These are phyloP conservation scores for Metarhizium guizhouense DNA, from an alignment of 2,329 filamentous ascomycete genomes.

Conservation along the genomic window DNA sequence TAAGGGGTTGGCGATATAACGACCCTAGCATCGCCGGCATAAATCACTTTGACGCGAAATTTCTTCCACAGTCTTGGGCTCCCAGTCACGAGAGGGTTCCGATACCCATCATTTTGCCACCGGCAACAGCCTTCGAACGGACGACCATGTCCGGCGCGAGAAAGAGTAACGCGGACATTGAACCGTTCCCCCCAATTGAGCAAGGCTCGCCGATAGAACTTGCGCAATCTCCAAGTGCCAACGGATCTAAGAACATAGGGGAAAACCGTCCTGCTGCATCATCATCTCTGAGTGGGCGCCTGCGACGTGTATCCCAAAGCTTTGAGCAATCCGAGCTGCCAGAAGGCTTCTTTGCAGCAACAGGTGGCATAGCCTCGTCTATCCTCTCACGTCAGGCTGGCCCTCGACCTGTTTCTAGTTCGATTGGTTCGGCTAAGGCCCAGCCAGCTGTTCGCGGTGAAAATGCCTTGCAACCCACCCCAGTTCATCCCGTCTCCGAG, in stretches of 20 bases:
- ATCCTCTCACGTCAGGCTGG: constrained; percentile 19
- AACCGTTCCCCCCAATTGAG: constrained; percentile 18
- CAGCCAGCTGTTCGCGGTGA: background rate
- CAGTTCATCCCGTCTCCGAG: constrained; percentile 1
- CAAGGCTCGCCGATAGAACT: constrained; percentile 6
- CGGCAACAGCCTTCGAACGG: background rate
- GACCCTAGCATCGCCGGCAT: background rate
- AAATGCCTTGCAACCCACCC: background rate
- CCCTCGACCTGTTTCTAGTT: constrained; percentile 10
- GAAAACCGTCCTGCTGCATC: constrained; percentile 19
- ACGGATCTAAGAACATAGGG: constrained; percentile 4
- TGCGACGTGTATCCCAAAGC: constrained; percentile 23
- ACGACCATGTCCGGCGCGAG: constrained; percentile 1
- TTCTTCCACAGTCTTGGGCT: background rate
- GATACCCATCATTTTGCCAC: background rate
- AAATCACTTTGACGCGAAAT: background rate
- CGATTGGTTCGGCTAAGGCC: constrained; percentile 10
- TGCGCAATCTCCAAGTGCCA: background rate
- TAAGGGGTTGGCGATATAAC: too few species aligned
- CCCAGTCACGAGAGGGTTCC: background rate
- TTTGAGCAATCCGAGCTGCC: constrained; percentile 39
- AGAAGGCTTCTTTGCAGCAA: constrained; percentile 38
- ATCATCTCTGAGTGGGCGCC: constrained; percentile 21
- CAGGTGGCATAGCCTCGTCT: constrained; percentile 35
- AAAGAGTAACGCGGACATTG: constrained; percentile 9